Evolutionary conservation across 1,284 basidiomycete genomes (phyloP), one percentile per base, ranked within the genome.

Genomic region (Trichosporon coremiiforme): DNA sequence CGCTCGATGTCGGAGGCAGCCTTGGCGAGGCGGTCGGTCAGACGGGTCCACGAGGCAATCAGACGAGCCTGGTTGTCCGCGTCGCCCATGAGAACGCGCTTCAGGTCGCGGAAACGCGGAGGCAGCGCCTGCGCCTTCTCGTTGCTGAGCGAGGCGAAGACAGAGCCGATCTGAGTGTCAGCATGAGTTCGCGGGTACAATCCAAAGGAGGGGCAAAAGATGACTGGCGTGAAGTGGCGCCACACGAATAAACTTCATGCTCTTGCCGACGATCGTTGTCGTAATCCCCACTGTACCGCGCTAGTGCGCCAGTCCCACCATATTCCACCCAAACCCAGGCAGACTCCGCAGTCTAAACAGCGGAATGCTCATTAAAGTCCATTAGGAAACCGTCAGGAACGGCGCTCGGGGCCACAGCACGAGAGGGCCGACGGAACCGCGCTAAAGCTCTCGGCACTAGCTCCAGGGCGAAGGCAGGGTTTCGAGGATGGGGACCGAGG

Each of bases 21-120:
- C 6, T 72, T 72, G 45, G 86, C 84, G 9, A 92, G 84, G 47
- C 87, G 86, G 0, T 73, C 73, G 1, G 90, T 79, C 0, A 92
- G 85, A 35, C 87, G 85, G 36, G 79, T 84, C 89, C 89, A 92
- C 57, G 86, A 86, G 60, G 86, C 78, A 9, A 85, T 74, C 9
- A 91, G 81, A 1, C 76, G 75, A 15, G 88, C 87, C n/a, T 80
- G 84, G 80, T 87, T 80, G 33, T 76, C 75, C 33, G 74, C 78
- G 45, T 79, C 75, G 15, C 79, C 79, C 22, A 79, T 79, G 62
- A 80, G 76, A n/a, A 90, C 77, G 50, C 86, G 86, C 84, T 92
- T 92, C 45, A 91, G 79, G 12, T 86, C 85, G 0, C 85, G 78
- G 72, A 91, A 91, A 0, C 89, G 86, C 8, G 83, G 74, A 0